A percentile compares a stretch with the other conserved stretches of the same genome.
Evolutionary conservation across 129 eudicot genomes (phyloP).

Genomic region (Centella asiatica): DNA sequence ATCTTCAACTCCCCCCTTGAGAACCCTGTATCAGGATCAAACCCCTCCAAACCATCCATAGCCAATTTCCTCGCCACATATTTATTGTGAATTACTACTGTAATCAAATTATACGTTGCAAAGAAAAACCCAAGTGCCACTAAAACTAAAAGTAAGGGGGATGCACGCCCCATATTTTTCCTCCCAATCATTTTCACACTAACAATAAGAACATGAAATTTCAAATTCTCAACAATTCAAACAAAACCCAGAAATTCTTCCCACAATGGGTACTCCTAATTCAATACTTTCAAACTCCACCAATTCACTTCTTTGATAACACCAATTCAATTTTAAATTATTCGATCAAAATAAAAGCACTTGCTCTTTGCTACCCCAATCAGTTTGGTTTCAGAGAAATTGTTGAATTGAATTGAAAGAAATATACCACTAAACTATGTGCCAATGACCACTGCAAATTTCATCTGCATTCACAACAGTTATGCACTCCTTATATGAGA

Average conservation of each 20-base stretch:
- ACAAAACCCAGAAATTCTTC: too few relatives aligned
- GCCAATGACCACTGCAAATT: not conserved
- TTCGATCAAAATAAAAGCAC: too few relatives aligned
- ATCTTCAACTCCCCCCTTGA: constrained; percentile 11
- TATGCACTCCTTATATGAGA: too few relatives aligned
- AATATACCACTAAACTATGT: not conserved
- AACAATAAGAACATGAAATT: not conserved
- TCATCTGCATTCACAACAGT: not conserved
- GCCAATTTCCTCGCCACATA: constrained; percentile 14
- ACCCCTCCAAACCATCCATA: constrained; percentile 17
- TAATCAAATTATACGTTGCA: constrained; percentile 55
- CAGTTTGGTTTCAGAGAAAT: too few relatives aligned
- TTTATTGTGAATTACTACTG: constrained; percentile 45
- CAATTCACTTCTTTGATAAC: too few relatives aligned
- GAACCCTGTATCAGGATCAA: constrained; percentile 36
- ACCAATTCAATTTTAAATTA: too few relatives aligned
- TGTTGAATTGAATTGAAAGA: too few relatives aligned
- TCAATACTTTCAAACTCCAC: too few relatives aligned
- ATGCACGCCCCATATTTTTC: constrained; percentile 45
- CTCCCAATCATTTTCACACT: constrained; percentile 32
- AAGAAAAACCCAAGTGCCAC: constrained; percentile 53
- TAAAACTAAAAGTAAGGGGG: constrained; percentile 42
- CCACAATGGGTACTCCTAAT: too few relatives aligned
- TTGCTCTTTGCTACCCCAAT: too few relatives aligned
- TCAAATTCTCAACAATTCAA: too few relatives aligned